These are phyloP conservation scores for Lipomyces kockii DNA, from an alignment of 805 yeast genomes.

Conservation along the genomic window DNA sequence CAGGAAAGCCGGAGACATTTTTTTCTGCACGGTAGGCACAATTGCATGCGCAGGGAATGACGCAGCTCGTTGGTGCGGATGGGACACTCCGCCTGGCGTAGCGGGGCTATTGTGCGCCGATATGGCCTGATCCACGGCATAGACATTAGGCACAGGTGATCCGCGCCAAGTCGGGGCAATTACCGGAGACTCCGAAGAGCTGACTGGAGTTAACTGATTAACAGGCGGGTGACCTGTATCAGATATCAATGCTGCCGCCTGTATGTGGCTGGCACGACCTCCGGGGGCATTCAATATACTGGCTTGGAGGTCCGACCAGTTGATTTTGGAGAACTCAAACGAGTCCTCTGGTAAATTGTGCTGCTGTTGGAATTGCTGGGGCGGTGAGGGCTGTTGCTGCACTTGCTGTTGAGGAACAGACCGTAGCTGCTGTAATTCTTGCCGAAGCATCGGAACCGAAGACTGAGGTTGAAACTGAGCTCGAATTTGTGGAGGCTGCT, in stretches of 20 bases:
- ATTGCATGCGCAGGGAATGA: background rate
- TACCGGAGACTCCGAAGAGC: constrained; percentile 19
- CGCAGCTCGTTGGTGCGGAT: background rate
- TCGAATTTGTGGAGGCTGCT: constrained; percentile 1
- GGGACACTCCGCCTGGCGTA: background rate
- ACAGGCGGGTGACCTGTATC: constrained; percentile 2
- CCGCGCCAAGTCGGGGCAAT: constrained; percentile 14
- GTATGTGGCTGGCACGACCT: background rate
- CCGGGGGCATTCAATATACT: constrained; percentile 6
- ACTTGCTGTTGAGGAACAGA: background rate
- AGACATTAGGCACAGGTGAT: constrained; percentile 2
- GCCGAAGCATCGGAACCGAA: constrained; percentile 7
- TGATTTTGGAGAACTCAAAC: constrained; percentile 13
- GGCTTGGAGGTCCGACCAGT: constrained; percentile 18
- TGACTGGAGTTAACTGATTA: constrained; percentile 7
- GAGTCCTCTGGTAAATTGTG: background rate
- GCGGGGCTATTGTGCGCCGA: constrained; percentile 8
- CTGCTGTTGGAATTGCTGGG: constrained; percentile 6
- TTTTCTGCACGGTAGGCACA: background rate
- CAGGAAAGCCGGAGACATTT: background rate
- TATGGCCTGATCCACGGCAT: background rate
- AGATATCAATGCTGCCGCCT: background rate
- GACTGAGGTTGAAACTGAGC: background rate
- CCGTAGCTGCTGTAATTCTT: constrained; percentile 5
- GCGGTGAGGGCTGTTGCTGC: background rate